Evolutionary conservation across 345 rosid genomes (phyloP), one percentile per base, ranked within the genome.

Genomic region (Carallia brachiata): DNA sequence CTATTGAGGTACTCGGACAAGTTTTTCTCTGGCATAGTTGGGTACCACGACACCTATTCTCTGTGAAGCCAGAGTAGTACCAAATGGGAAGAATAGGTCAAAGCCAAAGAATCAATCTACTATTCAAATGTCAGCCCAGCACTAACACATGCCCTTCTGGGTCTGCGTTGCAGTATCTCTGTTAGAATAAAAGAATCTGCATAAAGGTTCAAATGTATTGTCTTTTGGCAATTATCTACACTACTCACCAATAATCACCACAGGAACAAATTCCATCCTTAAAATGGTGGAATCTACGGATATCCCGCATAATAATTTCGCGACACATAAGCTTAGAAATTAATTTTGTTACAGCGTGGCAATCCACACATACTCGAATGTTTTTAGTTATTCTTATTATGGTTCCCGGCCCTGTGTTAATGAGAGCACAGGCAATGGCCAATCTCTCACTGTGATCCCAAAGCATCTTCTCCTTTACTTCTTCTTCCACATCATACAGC

Each of bases 401-500:
- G 52, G 73, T 62, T 23, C 54, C 73, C 17, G 79, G 70, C 39
- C 32, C 47, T 32, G 76, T 70, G 52, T 63, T 70, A 40, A 74
- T 71, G 47, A 79, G 68, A 44, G 59, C 54, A 60, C 63, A 71
- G 39, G 77, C 74, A 64, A 72, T 44, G 53, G 77, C 77, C 56
- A 75, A 62, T 62, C 69, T 75, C 64, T 72, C 70, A 44, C 63
- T 67, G 27, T 70, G 74, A 65, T 63, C 65, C 75, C 70, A 74
- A 27, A 68, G 68, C 59, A 68, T 59, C 66, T 60, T 72, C 66
- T 71, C 62, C 54, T 73, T 68, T 32, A 54, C 36, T 72, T 73
- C 80, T 66, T 63, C 75, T 39, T 77, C 66, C 31, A 67, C 66
- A 62, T 67, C 67, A 57, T 60, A 73, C 6, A 73, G 28, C 58